phyloP scores from a whole-genome alignment of 2,329 filamentous ascomycete genomes.

The Neonectria ditissima region DNA sequence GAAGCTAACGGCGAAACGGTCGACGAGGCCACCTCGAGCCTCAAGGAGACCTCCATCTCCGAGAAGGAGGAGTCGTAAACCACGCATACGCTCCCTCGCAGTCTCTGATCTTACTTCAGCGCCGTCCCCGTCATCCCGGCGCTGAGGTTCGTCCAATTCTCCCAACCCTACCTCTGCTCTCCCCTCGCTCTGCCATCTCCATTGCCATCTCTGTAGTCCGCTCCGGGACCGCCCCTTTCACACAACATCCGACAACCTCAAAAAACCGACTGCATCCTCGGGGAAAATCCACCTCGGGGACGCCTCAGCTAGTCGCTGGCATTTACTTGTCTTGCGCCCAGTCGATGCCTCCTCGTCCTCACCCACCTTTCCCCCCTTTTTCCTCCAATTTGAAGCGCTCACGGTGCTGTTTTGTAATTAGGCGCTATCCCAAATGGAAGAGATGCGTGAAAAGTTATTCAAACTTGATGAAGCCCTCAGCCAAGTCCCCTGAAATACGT shows the following conservation, averaged over 20 bases:
- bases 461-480: slow-evolving; percentile 21
- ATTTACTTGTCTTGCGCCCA: slow-evolving; percentile 20
- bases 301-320: neutral
- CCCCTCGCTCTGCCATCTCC: slow-evolving; percentile 10
- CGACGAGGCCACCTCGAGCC: slow-evolving; percentile 63
- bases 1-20: slow-evolving; percentile 65
- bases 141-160: slow-evolving; percentile 17
- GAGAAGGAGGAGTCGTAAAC: slow-evolving; percentile 63
- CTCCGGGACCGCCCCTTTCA: slow-evolving; percentile 21
- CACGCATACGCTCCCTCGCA: neutral
- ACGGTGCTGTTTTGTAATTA: slow-evolving; percentile 46
- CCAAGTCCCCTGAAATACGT: neutral
- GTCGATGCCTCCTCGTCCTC: slow-evolving; percentile 16
- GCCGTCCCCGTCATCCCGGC: slow-evolving; percentile 15
- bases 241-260: slow-evolving; percentile 21
- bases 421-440: slow-evolving; percentile 39
- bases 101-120: slow-evolving; percentile 4
- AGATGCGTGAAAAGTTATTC: slow-evolving; percentile 43
- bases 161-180: slow-evolving; percentile 11
- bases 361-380: slow-evolving; percentile 9
- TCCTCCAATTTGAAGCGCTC: slow-evolving; percentile 43
- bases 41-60: slow-evolving; percentile 65
- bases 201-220: slow-evolving; percentile 22
- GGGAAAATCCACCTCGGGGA: slow-evolving; percentile 11
- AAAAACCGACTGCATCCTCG: slow-evolving; percentile 14